Conservation (phyloP, 202 grass and related monocot species). For the Alloteropsis angusta region DNA sequence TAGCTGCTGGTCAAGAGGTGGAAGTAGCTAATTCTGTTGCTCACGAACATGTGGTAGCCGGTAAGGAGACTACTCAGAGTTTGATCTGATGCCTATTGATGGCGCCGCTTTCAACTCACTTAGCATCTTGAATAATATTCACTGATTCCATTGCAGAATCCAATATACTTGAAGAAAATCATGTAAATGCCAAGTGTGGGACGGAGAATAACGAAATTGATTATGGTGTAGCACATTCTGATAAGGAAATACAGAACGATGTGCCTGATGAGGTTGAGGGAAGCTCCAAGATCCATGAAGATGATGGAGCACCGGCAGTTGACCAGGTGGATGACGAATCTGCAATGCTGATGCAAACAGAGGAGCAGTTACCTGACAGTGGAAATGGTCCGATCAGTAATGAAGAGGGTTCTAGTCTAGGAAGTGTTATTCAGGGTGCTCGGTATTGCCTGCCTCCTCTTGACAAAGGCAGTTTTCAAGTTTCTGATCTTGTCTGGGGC, state of each 20-base stretch:
- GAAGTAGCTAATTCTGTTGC: not conserved
- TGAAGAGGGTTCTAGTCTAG: not conserved
- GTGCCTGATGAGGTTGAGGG: not conserved
- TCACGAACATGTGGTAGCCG: not conserved
- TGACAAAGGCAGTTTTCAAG: conserved; percentile 39
- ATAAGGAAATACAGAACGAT: conserved; percentile 22
- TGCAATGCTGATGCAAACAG: not conserved
- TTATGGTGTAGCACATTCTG: not conserved
- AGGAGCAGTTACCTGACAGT: not conserved
- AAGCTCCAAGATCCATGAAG: not conserved
- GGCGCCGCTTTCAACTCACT: not conserved
- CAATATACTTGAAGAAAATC: not conserved
- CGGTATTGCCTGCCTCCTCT: conserved; percentile 42
- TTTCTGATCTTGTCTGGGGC: conserved; percentile 81
- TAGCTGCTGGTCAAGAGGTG: not conserved
- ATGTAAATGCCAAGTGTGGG: not conserved
- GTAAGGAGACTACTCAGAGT: conserved; percentile 12
- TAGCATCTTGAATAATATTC: not conserved
- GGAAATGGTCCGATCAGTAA: not conserved
- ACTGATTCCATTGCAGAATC: not conserved
- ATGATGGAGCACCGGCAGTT: not conserved
- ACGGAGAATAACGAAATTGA: not conserved
- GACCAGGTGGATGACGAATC: not conserved
- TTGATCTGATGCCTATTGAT: not conserved
- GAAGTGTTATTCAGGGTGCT: conserved; percentile 11